Percentiles rank a stretch among this genome's conserved stretches.
phyloP scores from a whole-genome alignment of 257 asterid genomes.

The Ehretia macrophylla region DNA sequence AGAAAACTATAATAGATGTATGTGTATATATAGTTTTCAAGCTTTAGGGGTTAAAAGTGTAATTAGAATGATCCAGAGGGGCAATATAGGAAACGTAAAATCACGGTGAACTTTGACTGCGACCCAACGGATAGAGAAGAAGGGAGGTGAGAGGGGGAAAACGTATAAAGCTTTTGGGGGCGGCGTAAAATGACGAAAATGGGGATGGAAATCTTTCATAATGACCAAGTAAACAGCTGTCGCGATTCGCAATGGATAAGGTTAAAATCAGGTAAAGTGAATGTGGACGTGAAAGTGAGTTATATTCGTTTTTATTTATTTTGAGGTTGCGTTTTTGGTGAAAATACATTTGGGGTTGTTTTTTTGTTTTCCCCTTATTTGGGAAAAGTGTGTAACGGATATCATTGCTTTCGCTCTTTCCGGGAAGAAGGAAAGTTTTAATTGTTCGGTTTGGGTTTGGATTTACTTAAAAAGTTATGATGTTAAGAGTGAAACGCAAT shows the following conservation, averaged over 20 bases:
- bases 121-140: constrained; percentile 21
- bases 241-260: constrained; percentile 12
- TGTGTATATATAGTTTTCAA: neutral
- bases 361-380: no score
- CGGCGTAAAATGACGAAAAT: constrained; percentile 37
- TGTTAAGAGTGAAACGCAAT: no score
- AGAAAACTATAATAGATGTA: neutral
- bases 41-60: neutral
- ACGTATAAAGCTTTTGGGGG: constrained; percentile 3
- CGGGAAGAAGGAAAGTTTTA: no score
- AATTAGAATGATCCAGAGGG: constrained; percentile 13
- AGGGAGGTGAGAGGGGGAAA: constrained; percentile 5
- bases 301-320: no score
- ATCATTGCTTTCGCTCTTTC: no score
- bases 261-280: neutral
- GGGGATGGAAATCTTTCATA: constrained; percentile 30
- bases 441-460: no score
- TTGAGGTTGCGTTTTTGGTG: no score
- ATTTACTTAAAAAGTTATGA: no score
- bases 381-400: no score
- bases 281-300: neutral
- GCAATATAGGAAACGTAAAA: neutral
- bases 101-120: neutral
- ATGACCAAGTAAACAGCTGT: constrained; percentile 31
- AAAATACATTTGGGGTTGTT: no score